phyloP scores from a whole-genome alignment of 352 stramenopile genomes.

The Peronosclerospora sorghi region DNA sequence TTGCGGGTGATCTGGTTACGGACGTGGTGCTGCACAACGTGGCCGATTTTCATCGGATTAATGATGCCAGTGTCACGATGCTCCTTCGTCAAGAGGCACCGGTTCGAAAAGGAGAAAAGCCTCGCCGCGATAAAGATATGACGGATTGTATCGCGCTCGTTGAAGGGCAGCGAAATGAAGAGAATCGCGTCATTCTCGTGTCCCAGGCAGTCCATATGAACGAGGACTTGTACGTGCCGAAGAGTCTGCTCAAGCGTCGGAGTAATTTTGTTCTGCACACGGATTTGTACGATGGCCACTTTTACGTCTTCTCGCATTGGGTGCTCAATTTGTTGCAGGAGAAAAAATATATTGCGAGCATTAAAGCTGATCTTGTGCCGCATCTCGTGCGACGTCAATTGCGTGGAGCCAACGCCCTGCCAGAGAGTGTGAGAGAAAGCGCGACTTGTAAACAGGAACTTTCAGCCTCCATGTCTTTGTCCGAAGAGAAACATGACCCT shows the following conservation, averaged over 20 bases:
- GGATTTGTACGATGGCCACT: conserved; percentile 72
- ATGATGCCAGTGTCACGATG: conserved; percentile 80
- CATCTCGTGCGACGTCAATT: conserved; percentile 74
- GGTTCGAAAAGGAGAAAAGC: conserved; percentile 47
- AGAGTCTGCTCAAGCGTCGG: conserved; percentile 62
- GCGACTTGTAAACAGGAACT: conserved; percentile 46
- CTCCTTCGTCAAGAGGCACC: conserved; percentile 45
- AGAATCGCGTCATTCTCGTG: conserved; percentile 64
- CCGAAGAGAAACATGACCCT: conserved; percentile 34
- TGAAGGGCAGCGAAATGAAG: conserved; percentile 26
- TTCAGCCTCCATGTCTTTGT: conserved; percentile 47
- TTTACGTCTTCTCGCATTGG: conserved; percentile 83
- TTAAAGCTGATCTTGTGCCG: conserved; percentile 73
- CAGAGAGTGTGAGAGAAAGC: conserved; percentile 44
- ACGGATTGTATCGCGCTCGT: conserved; percentile 68
- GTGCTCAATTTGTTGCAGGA: no score
- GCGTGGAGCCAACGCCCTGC: conserved; percentile 41
- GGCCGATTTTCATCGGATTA: conserved; percentile 71
- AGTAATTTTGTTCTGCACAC: conserved; percentile 65
- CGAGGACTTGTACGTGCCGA: conserved; percentile 69
- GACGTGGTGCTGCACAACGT: conserved; percentile 74
- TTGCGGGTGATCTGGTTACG: conserved; percentile 68
- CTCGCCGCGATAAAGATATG: conserved; percentile 57
- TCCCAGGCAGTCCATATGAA: conserved; percentile 83
- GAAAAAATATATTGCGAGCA: conserved; percentile 79